Evolutionary conservation across 2,329 filamentous ascomycete species (phyloP).

Genomic region (Exophiala aquamarina): DNA sequence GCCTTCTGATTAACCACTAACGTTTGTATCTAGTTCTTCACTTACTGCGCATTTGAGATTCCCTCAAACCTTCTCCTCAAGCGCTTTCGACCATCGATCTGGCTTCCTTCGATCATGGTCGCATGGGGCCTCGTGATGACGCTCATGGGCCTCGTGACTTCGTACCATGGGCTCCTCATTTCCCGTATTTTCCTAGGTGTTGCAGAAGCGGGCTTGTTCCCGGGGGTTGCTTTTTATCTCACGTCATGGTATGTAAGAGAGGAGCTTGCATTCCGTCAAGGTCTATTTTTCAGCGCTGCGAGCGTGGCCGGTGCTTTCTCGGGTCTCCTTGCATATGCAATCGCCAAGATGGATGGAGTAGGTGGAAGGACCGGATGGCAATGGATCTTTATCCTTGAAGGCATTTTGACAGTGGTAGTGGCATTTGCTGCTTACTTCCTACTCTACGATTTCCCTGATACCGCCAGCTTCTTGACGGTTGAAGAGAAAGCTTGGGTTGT

Average conservation of each 20-base stretch:
- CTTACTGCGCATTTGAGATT: slow-evolving; percentile 61
- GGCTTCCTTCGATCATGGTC: slow-evolving; percentile 35
- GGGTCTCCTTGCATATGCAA: slow-evolving; percentile 52
- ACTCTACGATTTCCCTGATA: slow-evolving; percentile 47
- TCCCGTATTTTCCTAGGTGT: slow-evolving; percentile 48
- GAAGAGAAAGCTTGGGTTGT: slow-evolving; percentile 41
- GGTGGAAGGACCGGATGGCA: slow-evolving; percentile 48
- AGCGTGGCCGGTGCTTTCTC: slow-evolving; percentile 53
- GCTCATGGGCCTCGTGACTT: slow-evolving; percentile 49
- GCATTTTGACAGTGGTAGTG: slow-evolving; percentile 45
- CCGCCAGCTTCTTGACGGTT: slow-evolving; percentile 42
- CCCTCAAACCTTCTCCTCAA: slow-evolving; percentile 66
- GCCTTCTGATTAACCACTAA: not conserved
- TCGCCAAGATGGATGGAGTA: slow-evolving; percentile 52
- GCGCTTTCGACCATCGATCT: slow-evolving; percentile 19
- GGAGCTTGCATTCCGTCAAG: slow-evolving; percentile 43
- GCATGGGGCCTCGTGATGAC: slow-evolving; percentile 52
- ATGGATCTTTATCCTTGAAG: slow-evolving; percentile 58
- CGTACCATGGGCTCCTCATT: slow-evolving; percentile 32
- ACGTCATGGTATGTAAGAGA: slow-evolving; percentile 47
- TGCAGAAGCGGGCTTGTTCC: slow-evolving; percentile 42
- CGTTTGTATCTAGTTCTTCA: slow-evolving; percentile 64
- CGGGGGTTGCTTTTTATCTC: slow-evolving; percentile 45
- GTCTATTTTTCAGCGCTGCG: slow-evolving; percentile 49
- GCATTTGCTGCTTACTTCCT: slow-evolving; percentile 43